Conservation (phyloP, 2,329 filamentous ascomycete genomes). For the Taxawa tesnikishii region DNA sequence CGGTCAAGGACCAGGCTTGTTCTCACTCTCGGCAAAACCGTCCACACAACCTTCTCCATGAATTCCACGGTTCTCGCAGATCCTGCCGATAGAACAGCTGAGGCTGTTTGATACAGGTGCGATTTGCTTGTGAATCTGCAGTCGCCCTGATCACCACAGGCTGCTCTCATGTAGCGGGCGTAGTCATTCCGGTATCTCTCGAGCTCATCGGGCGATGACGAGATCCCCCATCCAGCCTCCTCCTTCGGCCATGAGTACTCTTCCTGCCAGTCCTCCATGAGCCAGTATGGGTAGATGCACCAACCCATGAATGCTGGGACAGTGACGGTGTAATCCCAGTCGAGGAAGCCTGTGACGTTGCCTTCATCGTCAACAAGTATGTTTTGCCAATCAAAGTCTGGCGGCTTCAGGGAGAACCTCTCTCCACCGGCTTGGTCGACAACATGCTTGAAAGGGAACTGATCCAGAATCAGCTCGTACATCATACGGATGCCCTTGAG, state of each 20-base stretch:
- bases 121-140: neutral
- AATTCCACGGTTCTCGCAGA: neutral
- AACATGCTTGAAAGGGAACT: neutral
- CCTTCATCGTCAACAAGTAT: constrained; percentile 1
- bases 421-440: neutral
- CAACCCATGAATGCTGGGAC: neutral
- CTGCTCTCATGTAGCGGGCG: neutral
- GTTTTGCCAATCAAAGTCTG: constrained; percentile 1
- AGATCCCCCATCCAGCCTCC: neutral
- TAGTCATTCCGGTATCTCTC: neutral
- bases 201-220: neutral
- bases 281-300: neutral
- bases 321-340: neutral
- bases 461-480: neutral
- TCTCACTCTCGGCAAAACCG: neutral
- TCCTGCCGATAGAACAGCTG: neutral
- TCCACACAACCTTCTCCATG: neutral
- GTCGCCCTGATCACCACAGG: neutral
- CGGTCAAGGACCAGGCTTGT: neutral
- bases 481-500: neutral
- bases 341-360: constrained; percentile 2
- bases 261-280: neutral
- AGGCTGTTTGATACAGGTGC: neutral
- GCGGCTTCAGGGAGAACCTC: neutral
- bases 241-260: neutral